Base-by-base conservation (phyloP, 495 filamentous ascomycete species). In the Lindgomyces ingoldianus region DNA sequence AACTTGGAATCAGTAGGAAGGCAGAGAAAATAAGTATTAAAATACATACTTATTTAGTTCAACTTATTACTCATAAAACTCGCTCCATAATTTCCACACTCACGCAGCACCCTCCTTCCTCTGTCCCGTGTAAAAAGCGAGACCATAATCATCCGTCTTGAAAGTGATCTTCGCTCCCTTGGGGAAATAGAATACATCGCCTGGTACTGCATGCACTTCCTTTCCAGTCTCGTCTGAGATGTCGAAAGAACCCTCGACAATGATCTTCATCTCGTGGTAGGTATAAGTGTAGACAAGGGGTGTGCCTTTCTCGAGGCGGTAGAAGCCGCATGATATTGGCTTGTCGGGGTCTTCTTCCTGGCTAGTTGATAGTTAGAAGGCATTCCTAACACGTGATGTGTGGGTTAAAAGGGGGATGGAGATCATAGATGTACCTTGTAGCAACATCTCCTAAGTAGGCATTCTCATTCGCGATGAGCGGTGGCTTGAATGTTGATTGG, bases 201-300 rank as follows among this genome's bases (percentile, higher is more conserved):
- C 89, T 26, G 83, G 81, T 30, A 73, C 77, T 9, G 85, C 89
- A 46, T 85, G 83, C 19, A 89, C 88, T 62, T 83, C 87, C 68
- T 88, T 83, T 25, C 87, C 88, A 8, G 81, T 82, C 76, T 88
- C 88, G 73, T 89, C 87, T 8, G 80, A 79, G 66, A 93, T 90
- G 65, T 88, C 83, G 67, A 89, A 90, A 65, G 84, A 81, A 52
- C 89, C 89, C 67, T 92, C 89, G 6, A 93, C 76, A 64, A 91
- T 89, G 64, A 91, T 89, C 78, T 91, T 90, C 84, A 84, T 89
- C 76, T 91, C 89, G 65, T 91, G 83, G 73, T 91, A 92, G 46
- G 81, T 86, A 71, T 91, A 91, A 16, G 51, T 55, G 33, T 55
- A 55, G 6, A 55, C 51, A 10, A 55, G 51, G 14, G 51, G 51